Conservation (phyloP, 2,329 filamentous ascomycete genomes). For the Trichoderma sp. region DNA sequence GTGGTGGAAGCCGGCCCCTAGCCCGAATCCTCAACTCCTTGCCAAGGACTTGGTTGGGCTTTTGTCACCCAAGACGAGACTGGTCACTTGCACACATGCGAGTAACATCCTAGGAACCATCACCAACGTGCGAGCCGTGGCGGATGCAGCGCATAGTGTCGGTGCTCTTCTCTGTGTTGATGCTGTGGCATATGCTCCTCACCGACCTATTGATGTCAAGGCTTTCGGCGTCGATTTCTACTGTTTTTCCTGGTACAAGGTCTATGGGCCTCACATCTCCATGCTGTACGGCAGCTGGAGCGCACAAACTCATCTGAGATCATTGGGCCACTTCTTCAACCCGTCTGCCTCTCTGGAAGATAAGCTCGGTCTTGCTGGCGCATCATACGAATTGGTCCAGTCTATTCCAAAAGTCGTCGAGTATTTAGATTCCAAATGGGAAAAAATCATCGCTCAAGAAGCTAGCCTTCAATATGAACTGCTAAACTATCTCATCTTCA, state of each 20-base stretch:
- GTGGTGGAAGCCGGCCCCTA: constrained; percentile 61
- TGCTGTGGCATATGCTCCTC: constrained; percentile 73
- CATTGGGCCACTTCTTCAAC: constrained; percentile 67
- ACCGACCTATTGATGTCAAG: constrained; percentile 65
- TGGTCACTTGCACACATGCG: constrained; percentile 71
- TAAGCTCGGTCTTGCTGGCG: constrained; percentile 65
- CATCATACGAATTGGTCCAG: constrained; percentile 67
- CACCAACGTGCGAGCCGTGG: constrained; percentile 57
- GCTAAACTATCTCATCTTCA: constrained; percentile 54
- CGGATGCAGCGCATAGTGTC: constrained; percentile 47
- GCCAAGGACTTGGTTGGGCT: constrained; percentile 55
- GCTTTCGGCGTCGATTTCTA: constrained; percentile 72
- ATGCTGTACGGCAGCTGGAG: constrained; percentile 62
- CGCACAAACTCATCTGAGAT: constrained; percentile 54
- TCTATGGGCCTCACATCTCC: constrained; percentile 73
- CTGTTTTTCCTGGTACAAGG: constrained; percentile 78
- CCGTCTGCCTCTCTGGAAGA: constrained; percentile 55
- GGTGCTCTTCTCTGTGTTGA: constrained; percentile 66
- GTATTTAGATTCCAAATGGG: constrained; percentile 58
- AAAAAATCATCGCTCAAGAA: constrained; percentile 56
- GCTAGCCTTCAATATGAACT: constrained; percentile 55
- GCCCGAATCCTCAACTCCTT: constrained; percentile 56
- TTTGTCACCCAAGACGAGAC: constrained; percentile 60
- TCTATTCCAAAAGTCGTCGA: constrained; percentile 57
- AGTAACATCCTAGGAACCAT: constrained; percentile 73